Evolutionary conservation across 331 rosid species (phyloP).

Genomic region (Pyracantha coccinea): DNA sequence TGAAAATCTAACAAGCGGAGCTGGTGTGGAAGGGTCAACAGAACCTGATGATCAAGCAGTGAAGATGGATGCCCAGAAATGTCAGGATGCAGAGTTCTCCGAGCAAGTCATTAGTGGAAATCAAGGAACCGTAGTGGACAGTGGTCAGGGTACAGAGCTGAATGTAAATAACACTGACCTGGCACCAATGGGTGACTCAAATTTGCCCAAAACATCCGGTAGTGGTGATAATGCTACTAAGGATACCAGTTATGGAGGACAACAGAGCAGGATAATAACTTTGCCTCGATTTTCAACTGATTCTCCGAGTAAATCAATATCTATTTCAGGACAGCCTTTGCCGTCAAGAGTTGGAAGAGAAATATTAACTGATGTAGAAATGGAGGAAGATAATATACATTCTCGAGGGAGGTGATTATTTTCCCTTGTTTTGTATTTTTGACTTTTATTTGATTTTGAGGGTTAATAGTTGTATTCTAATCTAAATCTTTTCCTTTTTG

Average conservation of each 20-base stretch:
- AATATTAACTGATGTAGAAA: slow-evolving; percentile 30
- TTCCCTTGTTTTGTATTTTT: background rate
- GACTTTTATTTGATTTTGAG: background rate
- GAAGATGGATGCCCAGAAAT: slow-evolving; percentile 13
- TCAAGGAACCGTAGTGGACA: slow-evolving; percentile 18
- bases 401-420: slow-evolving; percentile 66
- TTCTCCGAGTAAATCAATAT: slow-evolving; percentile 50
- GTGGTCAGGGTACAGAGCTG: slow-evolving; percentile 30
- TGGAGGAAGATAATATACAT: slow-evolving; percentile 37
- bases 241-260: slow-evolving; percentile 37
- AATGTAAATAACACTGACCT: slow-evolving; percentile 32
- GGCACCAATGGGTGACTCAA: slow-evolving; percentile 19
- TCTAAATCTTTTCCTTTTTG: slow-evolving; percentile 4
- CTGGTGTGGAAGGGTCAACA: slow-evolving; percentile 14
- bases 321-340: slow-evolving; percentile 37
- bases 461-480: background rate
- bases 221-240: slow-evolving; percentile 42
- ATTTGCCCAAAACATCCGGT: slow-evolving; percentile 27
- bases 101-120: slow-evolving; percentile 21
- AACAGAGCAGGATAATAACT: slow-evolving; percentile 59
- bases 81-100: slow-evolving; percentile 22
- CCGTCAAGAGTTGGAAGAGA: slow-evolving; percentile 49
- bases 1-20: slow-evolving; percentile 26
- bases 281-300: slow-evolving; percentile 39
- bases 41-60: slow-evolving; percentile 25